Percentiles rank a stretch among this genome's conserved stretches.
phyloP scores from a whole-genome alignment of 208 protist species.

The Leishmania aethiopica region DNA sequence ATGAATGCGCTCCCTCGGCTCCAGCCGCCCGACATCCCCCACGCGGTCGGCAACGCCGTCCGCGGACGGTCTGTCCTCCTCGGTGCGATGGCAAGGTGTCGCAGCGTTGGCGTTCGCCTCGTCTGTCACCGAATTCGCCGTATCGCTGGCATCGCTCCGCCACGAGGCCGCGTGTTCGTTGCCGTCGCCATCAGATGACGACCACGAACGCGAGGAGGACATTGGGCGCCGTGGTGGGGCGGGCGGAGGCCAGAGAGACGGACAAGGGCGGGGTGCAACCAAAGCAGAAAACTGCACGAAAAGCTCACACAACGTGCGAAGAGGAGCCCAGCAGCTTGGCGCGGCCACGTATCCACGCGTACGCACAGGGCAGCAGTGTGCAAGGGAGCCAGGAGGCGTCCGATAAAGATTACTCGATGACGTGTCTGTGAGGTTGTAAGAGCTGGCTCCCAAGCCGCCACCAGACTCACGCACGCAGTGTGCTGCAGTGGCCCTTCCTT shows the following conservation, averaged over 20 bases:
- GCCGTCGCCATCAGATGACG: neutral
- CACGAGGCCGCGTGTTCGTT: neutral
- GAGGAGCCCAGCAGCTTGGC: neutral
- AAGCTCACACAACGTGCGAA: neutral
- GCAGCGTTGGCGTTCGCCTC: neutral
- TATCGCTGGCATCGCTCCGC: slow-evolving; percentile 2
- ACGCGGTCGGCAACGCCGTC: neutral
- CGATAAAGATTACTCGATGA: neutral
- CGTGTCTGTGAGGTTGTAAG: neutral
- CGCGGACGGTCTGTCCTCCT: neutral
- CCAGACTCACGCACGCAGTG: neutral
- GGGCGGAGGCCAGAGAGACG: neutral
- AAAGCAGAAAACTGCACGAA: neutral
- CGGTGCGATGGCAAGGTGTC: neutral
- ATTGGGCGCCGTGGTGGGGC: neutral
- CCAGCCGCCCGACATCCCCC: neutral
- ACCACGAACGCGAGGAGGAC: neutral
- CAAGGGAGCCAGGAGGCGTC: neutral
- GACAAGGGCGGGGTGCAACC: neutral
- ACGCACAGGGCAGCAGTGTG: neutral
- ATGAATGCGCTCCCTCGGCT: slow-evolving; percentile 25
- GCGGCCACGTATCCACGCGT: neutral
- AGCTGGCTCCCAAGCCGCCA: neutral
- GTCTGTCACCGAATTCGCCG: slow-evolving; percentile 1
- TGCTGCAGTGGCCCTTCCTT: neutral